These are phyloP conservation scores for Deinandra increscens DNA, from an alignment of 129 eudicot genomes.

Conservation along the genomic window DNA sequence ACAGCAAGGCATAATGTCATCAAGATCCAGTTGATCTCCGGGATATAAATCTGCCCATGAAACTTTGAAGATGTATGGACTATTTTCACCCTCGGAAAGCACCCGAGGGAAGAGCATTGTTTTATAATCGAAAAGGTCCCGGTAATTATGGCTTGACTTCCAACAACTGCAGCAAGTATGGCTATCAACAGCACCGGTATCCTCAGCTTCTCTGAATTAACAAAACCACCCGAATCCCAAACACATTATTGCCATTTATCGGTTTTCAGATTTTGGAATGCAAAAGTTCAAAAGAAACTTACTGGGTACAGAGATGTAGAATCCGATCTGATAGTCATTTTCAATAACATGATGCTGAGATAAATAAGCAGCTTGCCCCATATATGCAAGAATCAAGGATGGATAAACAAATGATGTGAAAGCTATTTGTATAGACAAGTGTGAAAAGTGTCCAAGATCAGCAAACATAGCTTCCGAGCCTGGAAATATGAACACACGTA, in stretches of 20 bases:
- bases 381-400: constrained; percentile 84
- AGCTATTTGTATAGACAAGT: constrained; percentile 88
- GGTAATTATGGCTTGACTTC: constrained; percentile 99
- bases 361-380: constrained; percentile 99
- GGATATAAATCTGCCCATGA: constrained; percentile 96
- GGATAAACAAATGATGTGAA: constrained; percentile 87
- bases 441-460: constrained; percentile 97
- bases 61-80: constrained; percentile 83
- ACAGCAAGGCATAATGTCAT: constrained; percentile 91
- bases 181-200: constrained; percentile 88
- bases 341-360: constrained; percentile 71
- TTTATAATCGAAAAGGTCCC: constrained; percentile 95
- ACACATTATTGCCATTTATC: background rate
- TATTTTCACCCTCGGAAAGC: constrained; percentile 89
- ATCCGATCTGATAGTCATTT: constrained; percentile 59
- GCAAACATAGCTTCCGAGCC: constrained; percentile 99
- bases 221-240: background rate
- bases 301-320: constrained; percentile 98
- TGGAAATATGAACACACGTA: constrained; percentile 23
- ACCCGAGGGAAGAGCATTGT: constrained; percentile 90
- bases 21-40: constrained; percentile 90
- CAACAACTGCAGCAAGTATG: constrained; percentile 94
- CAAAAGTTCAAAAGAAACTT: constrained; percentile 16
- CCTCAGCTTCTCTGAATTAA: constrained; percentile 52
- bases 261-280: background rate